phyloP scores from a whole-genome alignment of 176 grass and related monocot species.

The Oryza officinalis region DNA sequence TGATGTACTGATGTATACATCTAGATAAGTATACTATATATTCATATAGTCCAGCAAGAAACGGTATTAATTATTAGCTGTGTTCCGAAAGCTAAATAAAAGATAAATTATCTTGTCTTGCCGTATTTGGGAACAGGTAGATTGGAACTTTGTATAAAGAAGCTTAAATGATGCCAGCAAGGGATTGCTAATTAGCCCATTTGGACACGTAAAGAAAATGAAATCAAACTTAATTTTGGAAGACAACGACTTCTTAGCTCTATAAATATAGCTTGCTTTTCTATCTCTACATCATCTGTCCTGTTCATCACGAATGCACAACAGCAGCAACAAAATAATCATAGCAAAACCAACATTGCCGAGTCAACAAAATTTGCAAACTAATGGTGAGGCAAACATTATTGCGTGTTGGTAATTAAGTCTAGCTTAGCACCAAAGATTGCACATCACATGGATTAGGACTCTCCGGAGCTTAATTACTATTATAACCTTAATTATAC shows the following conservation, averaged over 20 bases:
- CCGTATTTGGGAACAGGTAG: not conserved
- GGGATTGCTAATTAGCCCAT: not conserved
- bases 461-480: not conserved
- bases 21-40: not conserved
- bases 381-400: not conserved
- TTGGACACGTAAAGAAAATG: not conserved
- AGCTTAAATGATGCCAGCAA: constrained; percentile 16
- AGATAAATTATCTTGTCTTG: not conserved
- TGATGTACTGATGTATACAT: not conserved
- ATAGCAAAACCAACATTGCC: not conserved
- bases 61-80: not conserved
- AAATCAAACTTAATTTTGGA: not conserved
- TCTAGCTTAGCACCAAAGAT: not conserved
- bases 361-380: too few relatives aligned
- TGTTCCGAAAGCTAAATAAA: not conserved
- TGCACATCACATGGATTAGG: not conserved
- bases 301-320: too few relatives aligned
- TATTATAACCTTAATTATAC: too few relatives aligned
- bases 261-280: not conserved
- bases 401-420: not conserved
- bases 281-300: too few relatives aligned
- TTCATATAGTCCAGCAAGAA: not conserved
- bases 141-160: not conserved
- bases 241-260: not conserved
- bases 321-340: not conserved